These are phyloP conservation scores for Dothiorella sarmentorum DNA, from an alignment of 2,329 filamentous ascomycete genomes.

Conservation along the genomic window DNA sequence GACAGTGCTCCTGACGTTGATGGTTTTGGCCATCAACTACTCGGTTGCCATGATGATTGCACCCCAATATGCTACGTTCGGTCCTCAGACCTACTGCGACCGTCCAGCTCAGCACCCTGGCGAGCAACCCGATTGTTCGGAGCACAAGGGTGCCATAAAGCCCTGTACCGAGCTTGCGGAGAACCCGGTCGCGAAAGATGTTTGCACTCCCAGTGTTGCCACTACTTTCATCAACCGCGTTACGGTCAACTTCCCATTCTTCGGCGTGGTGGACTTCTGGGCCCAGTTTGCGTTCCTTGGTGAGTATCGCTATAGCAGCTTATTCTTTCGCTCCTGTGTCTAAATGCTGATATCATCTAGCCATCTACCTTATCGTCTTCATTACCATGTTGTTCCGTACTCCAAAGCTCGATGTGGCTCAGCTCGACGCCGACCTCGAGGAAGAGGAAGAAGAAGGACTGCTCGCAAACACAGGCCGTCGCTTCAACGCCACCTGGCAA, in stretches of 20 bases:
- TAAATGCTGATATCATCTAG: constrained; percentile 25
- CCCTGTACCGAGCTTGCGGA: constrained; percentile 76
- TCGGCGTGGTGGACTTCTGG: constrained; percentile 92
- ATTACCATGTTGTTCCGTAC: constrained; percentile 75
- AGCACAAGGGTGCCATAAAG: constrained; percentile 68
- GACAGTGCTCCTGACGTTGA: constrained; percentile 85
- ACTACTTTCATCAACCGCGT: constrained; percentile 92
- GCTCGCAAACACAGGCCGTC: constrained; percentile 74
- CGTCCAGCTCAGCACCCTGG: constrained; percentile 60
- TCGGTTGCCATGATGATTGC: constrained; percentile 89
- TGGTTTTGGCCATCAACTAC: constrained; percentile 90
- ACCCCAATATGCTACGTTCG: constrained; percentile 91
- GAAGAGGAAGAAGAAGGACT: constrained; percentile 92
- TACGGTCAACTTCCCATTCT: constrained; percentile 91
- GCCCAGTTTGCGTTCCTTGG: constrained; percentile 88
- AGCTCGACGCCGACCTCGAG: constrained; percentile 84
- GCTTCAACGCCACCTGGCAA: constrained; percentile 84
- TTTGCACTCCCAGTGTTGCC: constrained; percentile 88
- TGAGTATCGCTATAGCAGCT: constrained; percentile 31
- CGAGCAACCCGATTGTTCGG: constrained; percentile 70
- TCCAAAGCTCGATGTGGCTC: constrained; percentile 70
- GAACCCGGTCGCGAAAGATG: constrained; percentile 66
- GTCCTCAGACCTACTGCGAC: constrained; percentile 90
- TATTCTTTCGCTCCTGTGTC: background rate
- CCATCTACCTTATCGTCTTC: constrained; percentile 76